phyloP scores from a whole-genome alignment of 164 flowering plant genomes.

The Chimonanthus salicifolius region DNA sequence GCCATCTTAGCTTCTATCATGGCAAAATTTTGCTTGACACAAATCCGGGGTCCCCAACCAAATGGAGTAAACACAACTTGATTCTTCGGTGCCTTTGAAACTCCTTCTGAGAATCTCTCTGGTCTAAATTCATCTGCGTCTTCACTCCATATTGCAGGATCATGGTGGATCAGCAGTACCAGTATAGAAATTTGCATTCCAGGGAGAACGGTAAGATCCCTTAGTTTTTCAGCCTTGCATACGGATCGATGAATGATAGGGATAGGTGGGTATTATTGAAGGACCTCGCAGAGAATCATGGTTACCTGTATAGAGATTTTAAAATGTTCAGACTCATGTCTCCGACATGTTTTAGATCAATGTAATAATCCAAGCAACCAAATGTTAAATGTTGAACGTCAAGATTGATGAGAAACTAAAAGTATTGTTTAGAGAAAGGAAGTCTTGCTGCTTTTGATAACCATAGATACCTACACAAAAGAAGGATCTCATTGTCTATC shows the following conservation, averaged over 20 bases:
- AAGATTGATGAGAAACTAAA: neutral
- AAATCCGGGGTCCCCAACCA: constrained; percentile 3
- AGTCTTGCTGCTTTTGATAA: neutral
- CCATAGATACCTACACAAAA: neutral
- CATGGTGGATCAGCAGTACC: neutral
- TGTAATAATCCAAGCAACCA: neutral
- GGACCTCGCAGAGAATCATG: constrained; percentile 7
- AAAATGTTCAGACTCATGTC: neutral
- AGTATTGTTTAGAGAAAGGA: neutral
- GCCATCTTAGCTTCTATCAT: constrained; percentile 1
- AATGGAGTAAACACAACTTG: constrained; percentile 3
- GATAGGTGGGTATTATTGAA: neutral
- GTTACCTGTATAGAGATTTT: constrained; percentile 1
- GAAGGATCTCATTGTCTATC: too few relatives aligned
- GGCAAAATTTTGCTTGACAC: constrained; percentile 4
- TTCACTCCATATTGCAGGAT: neutral
- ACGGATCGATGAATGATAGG: neutral
- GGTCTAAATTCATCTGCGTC: constrained; percentile 2
- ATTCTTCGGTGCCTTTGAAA: constrained; percentile 5
- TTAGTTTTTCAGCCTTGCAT: neutral
- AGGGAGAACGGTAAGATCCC: neutral
- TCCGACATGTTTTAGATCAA: neutral
- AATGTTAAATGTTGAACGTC: neutral
- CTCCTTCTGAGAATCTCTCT: constrained; percentile 5
- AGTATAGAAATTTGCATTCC: constrained; percentile 1